Evolutionary conservation across 2,329 filamentous ascomycete genomes (phyloP).

Genomic region (Zymoseptoria pseudotritici): DNA sequence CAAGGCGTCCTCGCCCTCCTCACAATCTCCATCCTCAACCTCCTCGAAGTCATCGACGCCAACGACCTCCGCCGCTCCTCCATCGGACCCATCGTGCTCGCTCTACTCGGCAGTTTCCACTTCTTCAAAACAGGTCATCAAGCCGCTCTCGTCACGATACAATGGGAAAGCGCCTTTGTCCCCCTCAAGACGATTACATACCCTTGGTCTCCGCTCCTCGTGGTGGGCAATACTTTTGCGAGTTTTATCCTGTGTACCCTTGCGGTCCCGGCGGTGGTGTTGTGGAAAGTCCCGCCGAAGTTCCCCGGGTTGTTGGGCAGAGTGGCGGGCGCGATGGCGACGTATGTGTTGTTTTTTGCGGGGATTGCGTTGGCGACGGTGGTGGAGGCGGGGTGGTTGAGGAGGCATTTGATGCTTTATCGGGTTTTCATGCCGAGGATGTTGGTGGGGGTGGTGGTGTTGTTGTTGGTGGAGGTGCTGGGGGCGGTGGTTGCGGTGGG

Average conservation of each 20-base stretch:
- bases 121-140: conserved; percentile 99
- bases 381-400: conserved; percentile 78
- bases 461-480: conserved; percentile 72
- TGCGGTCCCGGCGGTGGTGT: conserved; percentile 68
- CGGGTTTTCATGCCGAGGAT: conserved; percentile 87
- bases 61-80: conserved; percentile 57
- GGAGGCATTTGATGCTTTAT: conserved; percentile 93
- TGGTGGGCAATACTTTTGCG: conserved; percentile 80
- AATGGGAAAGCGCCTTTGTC: conserved; percentile 95
- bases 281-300: conserved; percentile 85
- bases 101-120: conserved; percentile 83
- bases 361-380: conserved; percentile 79
- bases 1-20: conserved; percentile 74
- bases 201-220: conserved; percentile 77
- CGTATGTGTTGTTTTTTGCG: conserved; percentile 74
- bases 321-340: conserved; percentile 62
- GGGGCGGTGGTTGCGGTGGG: conserved; percentile 62
- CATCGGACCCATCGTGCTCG: conserved; percentile 77
- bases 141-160: conserved; percentile 75
- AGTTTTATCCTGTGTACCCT: conserved; percentile 77
- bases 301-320: conserved; percentile 57
- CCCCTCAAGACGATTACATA: conserved; percentile 75
- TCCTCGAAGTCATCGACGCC: conserved; percentile 57
- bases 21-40: conserved; percentile 80
- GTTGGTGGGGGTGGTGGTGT: conserved; percentile 66